These are phyloP conservation scores for Chaetomium strumarium DNA, from an alignment of 2,329 filamentous ascomycete genomes.

Conservation along the genomic window DNA sequence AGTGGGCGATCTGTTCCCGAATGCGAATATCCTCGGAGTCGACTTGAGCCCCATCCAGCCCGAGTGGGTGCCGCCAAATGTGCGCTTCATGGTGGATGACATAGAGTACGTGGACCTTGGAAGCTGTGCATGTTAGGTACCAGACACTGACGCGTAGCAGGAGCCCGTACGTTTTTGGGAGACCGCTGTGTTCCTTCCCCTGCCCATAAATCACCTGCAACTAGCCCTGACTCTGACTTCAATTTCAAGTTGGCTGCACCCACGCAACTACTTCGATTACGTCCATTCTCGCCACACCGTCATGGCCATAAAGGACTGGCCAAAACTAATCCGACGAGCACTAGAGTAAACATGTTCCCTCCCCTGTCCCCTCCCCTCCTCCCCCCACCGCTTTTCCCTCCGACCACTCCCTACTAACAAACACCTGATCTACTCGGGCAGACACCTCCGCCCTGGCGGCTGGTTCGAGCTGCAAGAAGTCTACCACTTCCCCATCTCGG, in stretches of 20 bases:
- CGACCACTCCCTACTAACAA: neutral
- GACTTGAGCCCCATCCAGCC: slow-evolving; percentile 44
- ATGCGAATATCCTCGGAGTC: slow-evolving; percentile 37
- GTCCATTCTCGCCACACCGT: slow-evolving; percentile 41
- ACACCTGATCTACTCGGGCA: slow-evolving; percentile 17
- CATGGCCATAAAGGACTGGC: slow-evolving; percentile 52
- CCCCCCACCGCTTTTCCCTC: neutral
- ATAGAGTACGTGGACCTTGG: slow-evolving; percentile 35
- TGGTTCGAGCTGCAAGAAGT: slow-evolving; percentile 49
- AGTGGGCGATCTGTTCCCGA: slow-evolving; percentile 39
- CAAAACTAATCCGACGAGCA: slow-evolving; percentile 40
- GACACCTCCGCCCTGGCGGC: slow-evolving; percentile 42
- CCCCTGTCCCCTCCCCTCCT: slow-evolving; percentile 14
- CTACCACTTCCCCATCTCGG: slow-evolving; percentile 37
- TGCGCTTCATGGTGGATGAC: slow-evolving; percentile 58
- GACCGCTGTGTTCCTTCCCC: neutral
- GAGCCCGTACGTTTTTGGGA: slow-evolving; percentile 20
- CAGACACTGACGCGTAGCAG: slow-evolving; percentile 14
- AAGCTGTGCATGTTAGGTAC: slow-evolving; percentile 39
- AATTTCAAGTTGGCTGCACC: slow-evolving; percentile 39
- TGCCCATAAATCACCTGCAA: neutral
- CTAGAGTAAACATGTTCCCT: slow-evolving; percentile 35
- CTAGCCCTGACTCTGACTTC: too few relatives aligned
- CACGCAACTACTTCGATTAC: slow-evolving; percentile 51
- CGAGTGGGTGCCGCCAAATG: slow-evolving; percentile 51